These are phyloP conservation scores for Zygnema circumcarinatum DNA, from an alignment of 139 green algal genomes.

Conservation along the genomic window DNA sequence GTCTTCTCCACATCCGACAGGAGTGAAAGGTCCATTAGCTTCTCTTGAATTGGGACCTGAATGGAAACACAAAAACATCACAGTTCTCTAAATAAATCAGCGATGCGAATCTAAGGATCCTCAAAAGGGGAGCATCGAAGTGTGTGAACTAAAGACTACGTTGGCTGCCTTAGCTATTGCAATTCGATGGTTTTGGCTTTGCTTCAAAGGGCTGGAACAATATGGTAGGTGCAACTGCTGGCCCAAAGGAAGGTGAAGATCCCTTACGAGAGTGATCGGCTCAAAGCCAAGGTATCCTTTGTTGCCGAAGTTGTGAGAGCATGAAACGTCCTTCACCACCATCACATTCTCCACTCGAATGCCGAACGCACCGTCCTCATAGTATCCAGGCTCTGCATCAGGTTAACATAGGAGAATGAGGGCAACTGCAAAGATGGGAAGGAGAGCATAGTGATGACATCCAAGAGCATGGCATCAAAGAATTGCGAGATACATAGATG, in stretches of 20 bases:
- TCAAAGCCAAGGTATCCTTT: slow-evolving; percentile 83
- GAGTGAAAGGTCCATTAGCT: slow-evolving; percentile 82
- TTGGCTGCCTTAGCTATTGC: slow-evolving; percentile 8
- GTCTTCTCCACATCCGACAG: slow-evolving; percentile 72
- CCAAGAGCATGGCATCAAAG: neutral
- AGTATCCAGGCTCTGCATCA: slow-evolving; percentile 82
- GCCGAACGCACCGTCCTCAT: slow-evolving; percentile 95
- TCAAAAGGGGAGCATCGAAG: no score
- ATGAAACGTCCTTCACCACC: slow-evolving; percentile 72
- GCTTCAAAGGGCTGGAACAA: slow-evolving; percentile 8
- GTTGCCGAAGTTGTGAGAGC: slow-evolving; percentile 77
- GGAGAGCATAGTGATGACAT: neutral
- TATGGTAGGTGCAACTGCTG: neutral
- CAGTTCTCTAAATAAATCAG: neutral
- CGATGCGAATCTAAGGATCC: slow-evolving; percentile 12
- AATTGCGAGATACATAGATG: slow-evolving; percentile 41
- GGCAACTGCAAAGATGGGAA: neutral
- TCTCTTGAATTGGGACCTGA: slow-evolving; percentile 78
- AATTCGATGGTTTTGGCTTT: slow-evolving; percentile 10
- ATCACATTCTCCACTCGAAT: slow-evolving; percentile 96
- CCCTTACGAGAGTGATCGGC: slow-evolving; percentile 78
- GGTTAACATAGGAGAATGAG: neutral
- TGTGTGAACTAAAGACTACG: slow-evolving; percentile 8
- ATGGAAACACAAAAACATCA: neutral
- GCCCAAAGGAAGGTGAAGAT: no score